Conservation (phyloP, 257 asterid genomes). For the Solanum peruvianum region DNA sequence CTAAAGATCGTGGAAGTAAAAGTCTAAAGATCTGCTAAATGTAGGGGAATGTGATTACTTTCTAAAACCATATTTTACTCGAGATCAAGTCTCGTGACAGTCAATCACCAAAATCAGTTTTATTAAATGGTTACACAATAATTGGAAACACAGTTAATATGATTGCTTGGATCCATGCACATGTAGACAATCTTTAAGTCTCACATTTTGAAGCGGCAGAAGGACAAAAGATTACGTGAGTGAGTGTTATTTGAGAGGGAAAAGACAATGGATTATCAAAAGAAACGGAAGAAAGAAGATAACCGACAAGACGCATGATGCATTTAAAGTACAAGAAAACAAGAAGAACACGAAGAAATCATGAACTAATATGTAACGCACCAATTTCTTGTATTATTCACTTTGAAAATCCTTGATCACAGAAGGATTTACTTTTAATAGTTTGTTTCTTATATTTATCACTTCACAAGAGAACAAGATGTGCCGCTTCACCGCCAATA, state of each 20-base stretch:
- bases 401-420: not conserved
- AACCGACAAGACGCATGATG: not conserved
- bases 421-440: not conserved
- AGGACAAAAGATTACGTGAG: not conserved
- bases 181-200: not conserved
- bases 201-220: not conserved
- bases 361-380: not conserved
- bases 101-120: not conserved
- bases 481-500: not conserved
- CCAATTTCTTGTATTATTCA: not conserved
- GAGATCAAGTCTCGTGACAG: not conserved
- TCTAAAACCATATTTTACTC: not conserved
- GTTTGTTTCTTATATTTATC: not conserved
- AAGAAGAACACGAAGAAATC: not conserved
- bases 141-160: not conserved
- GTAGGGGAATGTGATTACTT: not conserved
- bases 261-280: not conserved
- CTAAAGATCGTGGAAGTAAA: not conserved
- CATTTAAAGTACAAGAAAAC: not conserved
- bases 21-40: not conserved
- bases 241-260: not conserved
- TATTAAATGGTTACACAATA: not conserved
- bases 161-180: not conserved
- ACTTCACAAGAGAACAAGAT: not conserved
- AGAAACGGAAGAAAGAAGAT: not conserved